Base-by-base conservation (phyloP, 768 basidiomycete genomes). In the Leccinum uliginosum region DNA sequence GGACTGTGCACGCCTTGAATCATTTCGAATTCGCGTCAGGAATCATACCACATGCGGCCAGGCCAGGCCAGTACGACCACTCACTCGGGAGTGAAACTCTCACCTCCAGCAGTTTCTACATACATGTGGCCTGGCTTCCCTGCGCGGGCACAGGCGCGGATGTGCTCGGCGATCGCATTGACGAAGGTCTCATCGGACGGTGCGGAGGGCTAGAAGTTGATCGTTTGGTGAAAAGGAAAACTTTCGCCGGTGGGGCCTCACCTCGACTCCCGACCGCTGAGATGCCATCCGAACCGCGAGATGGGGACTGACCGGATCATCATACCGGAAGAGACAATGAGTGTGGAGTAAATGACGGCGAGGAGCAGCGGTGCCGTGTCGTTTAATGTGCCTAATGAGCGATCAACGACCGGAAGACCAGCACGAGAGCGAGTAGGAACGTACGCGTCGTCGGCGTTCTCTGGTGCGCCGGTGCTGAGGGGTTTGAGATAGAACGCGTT, bases 71-170 rank as follows among this genome's bases (percentile, higher is more conserved):
- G 19, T 17, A 34, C 19, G 21, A 44, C 45, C 54, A 46, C 64
- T 56, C 58, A 60, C 55, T 51, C 51, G 48, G 50, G 53, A 52
- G 57, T 53, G 63, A 40, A 19, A 62, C n/a, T 63, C 83, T 78
- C 71, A 93, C 95, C 96, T 83, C 96, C 96, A 14, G 95, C 96
- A 9, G 96, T 95, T 73, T 98, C 96, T 47, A 98, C 74, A 65
- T 88, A 98, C 78, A 94, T 80, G 64, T 87, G 82, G 3, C 79
- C 76, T 12, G 62, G 64, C 10, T 64, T 63, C 3, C 55, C 61
- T 21, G 64, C 50, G 34, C 29, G 59, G 1, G 86, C 85, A 64
- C 82, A 82, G 24, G 71, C 59, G 32, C 78, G 76, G n/a, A 91
- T 82, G 62, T 89, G 80, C 35, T 74, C 73, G 3, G 85, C 78